Evolutionary conservation across 176 grass and related monocot genomes (phyloP), one percentile per base, ranked within the genome.

Genomic region (Metroxylon sagu): DNA sequence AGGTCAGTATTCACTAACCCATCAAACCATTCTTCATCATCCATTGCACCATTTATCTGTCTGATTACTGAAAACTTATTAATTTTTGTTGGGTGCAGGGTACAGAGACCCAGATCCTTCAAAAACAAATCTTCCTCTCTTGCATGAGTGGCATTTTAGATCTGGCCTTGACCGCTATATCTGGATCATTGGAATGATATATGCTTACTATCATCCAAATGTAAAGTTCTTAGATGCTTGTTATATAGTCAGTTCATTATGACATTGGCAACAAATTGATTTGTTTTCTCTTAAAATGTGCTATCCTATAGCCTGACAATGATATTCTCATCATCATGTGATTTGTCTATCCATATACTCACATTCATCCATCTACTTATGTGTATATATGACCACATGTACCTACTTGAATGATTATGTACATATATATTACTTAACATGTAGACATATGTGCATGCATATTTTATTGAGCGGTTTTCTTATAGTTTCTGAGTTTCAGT

Each of bases 121-220:
- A 23, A 79, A 72, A 57, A 17, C 59, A 30, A 66, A 79, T 60
- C 54, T 72, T 28, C 76, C 76, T 55, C 60, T 79, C 53, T 72
- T 79, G 57, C 76, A 79, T 58, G 76, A 79, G 29, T 79, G 76
- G 76, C 67, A 72, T 21, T 79, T 79, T 30, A 67, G 76, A 72
- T 79, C 68, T 79, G 76, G 76, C 56, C 76, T 79, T 71, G 76
- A 79, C 49, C 59, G 76, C 5, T 79, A 79, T 79, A 72, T 79
- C 49, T 79, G 76, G 76, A 79, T 79, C 21, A 31, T 71, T 57
- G 76, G 76, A 57, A 79, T 79, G 76, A 59, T 72, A 72, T 79
- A 60, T 72, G 76, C 76, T 57, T 79, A 79, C 54, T 79, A 48
- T 53, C 68, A 67, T 66, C 76, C 76, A 72, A 72, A 29, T 64